Evolutionary conservation across 129 eudicot genomes (phyloP).

Genomic region (Lonicera japonica): DNA sequence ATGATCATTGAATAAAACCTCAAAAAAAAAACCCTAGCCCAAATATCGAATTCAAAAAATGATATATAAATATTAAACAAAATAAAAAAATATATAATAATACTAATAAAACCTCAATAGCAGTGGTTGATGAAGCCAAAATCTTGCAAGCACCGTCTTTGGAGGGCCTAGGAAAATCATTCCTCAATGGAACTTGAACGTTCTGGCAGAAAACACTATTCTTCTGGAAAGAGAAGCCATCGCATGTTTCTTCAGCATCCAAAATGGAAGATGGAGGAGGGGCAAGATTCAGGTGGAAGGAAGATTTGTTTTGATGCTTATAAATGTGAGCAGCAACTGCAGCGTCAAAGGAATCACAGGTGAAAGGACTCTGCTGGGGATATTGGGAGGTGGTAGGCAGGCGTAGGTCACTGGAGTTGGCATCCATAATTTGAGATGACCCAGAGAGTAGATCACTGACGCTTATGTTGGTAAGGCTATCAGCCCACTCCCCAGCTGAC

Average conservation of each 20-base stretch:
- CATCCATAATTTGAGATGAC: slow-evolving; percentile 28
- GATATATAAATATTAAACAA: too few relatives aligned
- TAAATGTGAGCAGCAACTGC: slow-evolving; percentile 89
- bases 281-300: slow-evolving; percentile 24
- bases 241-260: slow-evolving; percentile 95
- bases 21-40: too few relatives aligned
- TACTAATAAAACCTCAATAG: slow-evolving; percentile 63
- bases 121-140: slow-evolving; percentile 22
- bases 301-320: slow-evolving; percentile 38
- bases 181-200: slow-evolving; percentile 7
- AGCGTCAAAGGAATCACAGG: slow-evolving; percentile 89
- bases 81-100: too few relatives aligned
- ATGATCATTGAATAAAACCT: slow-evolving; percentile 11
- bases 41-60: too few relatives aligned
- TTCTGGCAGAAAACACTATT: slow-evolving; percentile 15
- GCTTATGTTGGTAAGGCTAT: slow-evolving; percentile 82
- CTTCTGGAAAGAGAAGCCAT: slow-evolving; percentile 73
- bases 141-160: slow-evolving; percentile 15
- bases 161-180: slow-evolving; percentile 13
- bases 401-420: slow-evolving; percentile 26
- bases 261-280: slow-evolving; percentile 51
- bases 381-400: slow-evolving; percentile 26
- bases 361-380: slow-evolving; percentile 49
- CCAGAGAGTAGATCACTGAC: slow-evolving; percentile 69
- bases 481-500: slow-evolving; percentile 87